Percentiles rank a stretch among this genome's conserved stretches.
These are phyloP conservation scores for Mycena olivaceomarginata DNA, from an alignment of 768 basidiomycete species.

Conservation along the genomic window DNA sequence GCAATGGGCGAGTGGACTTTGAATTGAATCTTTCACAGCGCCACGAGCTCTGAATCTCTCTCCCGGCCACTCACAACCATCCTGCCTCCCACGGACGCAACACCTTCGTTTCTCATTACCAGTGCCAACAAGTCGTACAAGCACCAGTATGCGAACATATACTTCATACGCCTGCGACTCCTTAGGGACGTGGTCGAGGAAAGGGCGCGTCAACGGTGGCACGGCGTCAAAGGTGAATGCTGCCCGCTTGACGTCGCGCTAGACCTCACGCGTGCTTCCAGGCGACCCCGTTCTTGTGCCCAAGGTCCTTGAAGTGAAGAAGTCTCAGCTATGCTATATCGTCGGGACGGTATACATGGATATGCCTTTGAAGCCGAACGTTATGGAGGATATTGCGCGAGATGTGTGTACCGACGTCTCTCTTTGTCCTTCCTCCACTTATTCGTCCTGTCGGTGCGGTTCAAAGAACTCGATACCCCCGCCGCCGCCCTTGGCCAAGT, in stretches of 20 bases:
- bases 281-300: slow-evolving; percentile 84
- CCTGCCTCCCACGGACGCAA: slow-evolving; percentile 56
- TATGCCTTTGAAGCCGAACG: slow-evolving; percentile 98
- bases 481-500: slow-evolving; percentile 85
- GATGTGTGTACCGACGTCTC: slow-evolving; percentile 77
- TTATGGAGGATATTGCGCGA: slow-evolving; percentile 95
- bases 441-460: slow-evolving; percentile 34
- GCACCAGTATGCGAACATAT: slow-evolving; percentile 76
- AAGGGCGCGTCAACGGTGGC: slow-evolving; percentile 64
- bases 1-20: not conserved
- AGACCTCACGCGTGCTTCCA: slow-evolving; percentile 50
- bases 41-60: slow-evolving; percentile 46
- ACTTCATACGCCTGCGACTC: slow-evolving; percentile 67
- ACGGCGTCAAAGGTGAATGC: slow-evolving; percentile 59
- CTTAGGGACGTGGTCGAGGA: slow-evolving; percentile 65
- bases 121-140: slow-evolving; percentile 68
- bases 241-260: not conserved
- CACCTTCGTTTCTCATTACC: slow-evolving; percentile 69
- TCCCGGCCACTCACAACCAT: slow-evolving; percentile 62
- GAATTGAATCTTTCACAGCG: slow-evolving; percentile 41
- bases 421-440: slow-evolving; percentile 16
- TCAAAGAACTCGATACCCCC: slow-evolving; percentile 91
- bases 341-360: slow-evolving; percentile 98
- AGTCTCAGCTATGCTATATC: slow-evolving; percentile 91
- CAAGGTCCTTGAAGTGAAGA: slow-evolving; percentile 90